phyloP scores from a whole-genome alignment of 805 yeast genomes.

The Isabelozyma pseudorhagii region DNA sequence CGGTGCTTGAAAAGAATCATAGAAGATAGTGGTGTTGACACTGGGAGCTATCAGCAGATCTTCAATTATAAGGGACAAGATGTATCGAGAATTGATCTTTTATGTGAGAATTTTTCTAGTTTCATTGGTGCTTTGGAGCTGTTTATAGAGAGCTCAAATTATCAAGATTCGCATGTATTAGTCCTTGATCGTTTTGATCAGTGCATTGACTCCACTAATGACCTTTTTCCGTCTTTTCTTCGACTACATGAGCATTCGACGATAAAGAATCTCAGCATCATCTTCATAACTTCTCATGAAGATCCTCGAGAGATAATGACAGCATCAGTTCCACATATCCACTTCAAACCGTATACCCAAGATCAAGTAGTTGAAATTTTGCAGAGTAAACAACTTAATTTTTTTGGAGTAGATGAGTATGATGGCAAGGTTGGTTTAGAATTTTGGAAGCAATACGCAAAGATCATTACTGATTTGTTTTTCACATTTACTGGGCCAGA shows the following conservation, averaged over 20 bases:
- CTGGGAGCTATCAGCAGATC: slow-evolving; percentile 11
- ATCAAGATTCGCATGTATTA: slow-evolving; percentile 35
- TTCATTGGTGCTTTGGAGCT: slow-evolving; percentile 41
- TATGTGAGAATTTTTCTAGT: slow-evolving; percentile 40
- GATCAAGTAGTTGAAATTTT: slow-evolving; percentile 37
- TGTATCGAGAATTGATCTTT: slow-evolving; percentile 20
- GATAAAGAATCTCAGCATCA: slow-evolving; percentile 28
- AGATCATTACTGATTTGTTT: slow-evolving; percentile 44
- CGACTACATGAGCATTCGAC: slow-evolving; percentile 41
- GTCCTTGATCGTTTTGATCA: slow-evolving; percentile 49
- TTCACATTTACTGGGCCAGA: slow-evolving; percentile 44
- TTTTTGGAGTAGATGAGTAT: slow-evolving; percentile 14
- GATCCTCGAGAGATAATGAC: slow-evolving; percentile 38
- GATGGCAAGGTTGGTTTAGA: slow-evolving; percentile 13
- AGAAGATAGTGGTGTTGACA: slow-evolving; percentile 31
- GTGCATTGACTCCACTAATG: slow-evolving; percentile 41
- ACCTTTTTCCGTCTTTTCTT: slow-evolving; percentile 36
- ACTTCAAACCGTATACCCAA: slow-evolving; percentile 35
- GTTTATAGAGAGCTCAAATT: slow-evolving; percentile 27
- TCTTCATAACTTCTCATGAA: slow-evolving; percentile 40
- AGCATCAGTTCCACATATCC: slow-evolving; percentile 36
- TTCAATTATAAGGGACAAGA: slow-evolving; percentile 23
- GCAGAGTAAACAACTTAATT: slow-evolving; percentile 22
- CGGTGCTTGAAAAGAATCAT: slow-evolving; percentile 36
- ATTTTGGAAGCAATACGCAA: slow-evolving; percentile 44